phyloP scores from a whole-genome alignment of 2,329 filamentous ascomycete species.

The Leptographium radiaticola region DNA sequence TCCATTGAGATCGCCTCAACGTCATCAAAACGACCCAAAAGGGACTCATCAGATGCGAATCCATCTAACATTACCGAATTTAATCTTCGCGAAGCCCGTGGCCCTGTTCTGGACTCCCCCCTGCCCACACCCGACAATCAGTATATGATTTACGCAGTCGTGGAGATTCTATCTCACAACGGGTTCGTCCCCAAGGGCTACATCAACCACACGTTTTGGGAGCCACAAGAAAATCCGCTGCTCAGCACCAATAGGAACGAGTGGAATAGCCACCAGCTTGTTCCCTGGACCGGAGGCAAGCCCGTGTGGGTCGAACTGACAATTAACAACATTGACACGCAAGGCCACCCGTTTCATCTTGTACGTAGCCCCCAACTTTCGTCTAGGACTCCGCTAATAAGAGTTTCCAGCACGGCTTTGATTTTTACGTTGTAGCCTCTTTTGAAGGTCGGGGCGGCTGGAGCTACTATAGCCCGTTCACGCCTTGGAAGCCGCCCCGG shows the following conservation, averaged over 20 bases:
- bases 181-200: slow-evolving; percentile 11
- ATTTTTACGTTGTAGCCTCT: slow-evolving; percentile 13
- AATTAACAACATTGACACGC: slow-evolving; percentile 15
- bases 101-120: neutral
- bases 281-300: slow-evolving; percentile 12
- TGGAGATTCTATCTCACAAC: slow-evolving; percentile 12
- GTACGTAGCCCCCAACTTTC: neutral
- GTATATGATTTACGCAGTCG: slow-evolving; percentile 12
- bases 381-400: neutral
- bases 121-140: slow-evolving; percentile 7
- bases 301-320: slow-evolving; percentile 14
- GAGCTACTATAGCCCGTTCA: slow-evolving; percentile 16
- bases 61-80: neutral
- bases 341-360: slow-evolving; percentile 15
- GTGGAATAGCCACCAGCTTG: slow-evolving; percentile 14
- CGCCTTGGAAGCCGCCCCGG: slow-evolving; percentile 7
- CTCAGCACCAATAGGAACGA: slow-evolving; percentile 6
- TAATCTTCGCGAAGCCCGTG: slow-evolving; percentile 8
- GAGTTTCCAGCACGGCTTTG: slow-evolving; percentile 12
- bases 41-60: neutral
- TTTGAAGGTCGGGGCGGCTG: slow-evolving; percentile 13
- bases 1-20: neutral
- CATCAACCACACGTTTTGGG: slow-evolving; percentile 14
- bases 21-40: neutral
- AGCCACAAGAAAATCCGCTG: slow-evolving; percentile 10